Conservation (phyloP, 768 basidiomycete genomes). For the Tylopilus sp. region DNA sequence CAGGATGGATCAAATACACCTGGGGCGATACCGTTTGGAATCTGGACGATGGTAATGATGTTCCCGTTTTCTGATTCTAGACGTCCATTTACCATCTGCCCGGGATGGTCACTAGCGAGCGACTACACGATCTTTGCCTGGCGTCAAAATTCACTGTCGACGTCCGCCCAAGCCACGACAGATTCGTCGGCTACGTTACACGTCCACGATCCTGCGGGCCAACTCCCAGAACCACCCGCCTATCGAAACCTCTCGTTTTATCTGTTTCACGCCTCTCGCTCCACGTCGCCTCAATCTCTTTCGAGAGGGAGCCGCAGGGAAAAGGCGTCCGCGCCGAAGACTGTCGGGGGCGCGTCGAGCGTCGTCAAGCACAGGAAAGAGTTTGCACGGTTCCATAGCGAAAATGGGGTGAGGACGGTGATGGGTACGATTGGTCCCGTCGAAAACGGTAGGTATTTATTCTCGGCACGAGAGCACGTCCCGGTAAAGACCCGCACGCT, state of each 20-base stretch:
- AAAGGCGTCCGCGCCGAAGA: constrained; percentile 34
- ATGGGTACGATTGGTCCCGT: constrained; percentile 91
- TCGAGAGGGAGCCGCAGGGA: constrained; percentile 39
- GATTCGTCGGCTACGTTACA: constrained; percentile 43
- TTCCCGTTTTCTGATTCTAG: background rate
- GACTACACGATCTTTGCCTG: constrained; percentile 87
- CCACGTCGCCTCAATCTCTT: constrained; percentile 29
- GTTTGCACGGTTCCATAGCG: constrained; percentile 82
- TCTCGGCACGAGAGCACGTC: too few relatives aligned
- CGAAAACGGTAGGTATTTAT: constrained; percentile 62
- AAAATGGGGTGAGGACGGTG: constrained; percentile 92
- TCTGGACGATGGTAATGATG: constrained; percentile 75
- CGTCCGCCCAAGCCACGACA: constrained; percentile 16
- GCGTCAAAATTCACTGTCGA: constrained; percentile 49
- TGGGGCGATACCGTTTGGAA: constrained; percentile 79
- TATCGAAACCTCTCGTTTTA: constrained; percentile 75
- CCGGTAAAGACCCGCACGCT: background rate
- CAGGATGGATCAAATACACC: constrained; percentile 86
- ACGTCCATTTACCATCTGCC: background rate
- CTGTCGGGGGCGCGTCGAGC: constrained; percentile 36
- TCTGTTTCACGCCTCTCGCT: constrained; percentile 40
- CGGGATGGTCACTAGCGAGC: constrained; percentile 49
- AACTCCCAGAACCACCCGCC: constrained; percentile 56
- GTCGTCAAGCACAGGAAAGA: constrained; percentile 67
- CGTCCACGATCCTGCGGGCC: constrained; percentile 55